Conservation (phyloP, 345 rosid genomes). For the Punica granatum region DNA sequence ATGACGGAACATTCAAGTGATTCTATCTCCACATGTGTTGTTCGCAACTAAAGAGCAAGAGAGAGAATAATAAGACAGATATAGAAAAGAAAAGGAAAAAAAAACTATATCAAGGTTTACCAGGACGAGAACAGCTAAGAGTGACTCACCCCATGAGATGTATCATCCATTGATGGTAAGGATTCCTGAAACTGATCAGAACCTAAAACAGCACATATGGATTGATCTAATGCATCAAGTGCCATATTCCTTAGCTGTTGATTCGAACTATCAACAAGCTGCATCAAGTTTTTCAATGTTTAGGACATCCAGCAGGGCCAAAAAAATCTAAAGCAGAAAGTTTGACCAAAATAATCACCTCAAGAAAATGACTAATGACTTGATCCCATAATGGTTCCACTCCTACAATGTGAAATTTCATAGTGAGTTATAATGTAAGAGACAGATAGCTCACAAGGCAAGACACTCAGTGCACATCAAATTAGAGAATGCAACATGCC, state of each 20-base stretch:
- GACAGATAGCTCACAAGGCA: not conserved
- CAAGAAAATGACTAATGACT: constrained; percentile 83
- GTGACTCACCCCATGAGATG: constrained; percentile 51
- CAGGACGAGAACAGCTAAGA: constrained; percentile 10
- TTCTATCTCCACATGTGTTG: constrained; percentile 38
- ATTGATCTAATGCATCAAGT: constrained; percentile 89
- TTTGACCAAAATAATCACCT: constrained; percentile 38
- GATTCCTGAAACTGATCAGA: constrained; percentile 66
- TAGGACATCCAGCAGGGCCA: constrained; percentile 15
- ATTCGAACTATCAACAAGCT: constrained; percentile 87
- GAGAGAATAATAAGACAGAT: constrained; percentile 1
- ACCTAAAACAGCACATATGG: constrained; percentile 88
- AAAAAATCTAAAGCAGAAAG: constrained; percentile 16
- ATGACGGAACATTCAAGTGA: constrained; percentile 77
- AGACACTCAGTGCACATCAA: not conserved
- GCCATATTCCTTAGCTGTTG: constrained; percentile 77
- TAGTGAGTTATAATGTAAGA: not conserved
- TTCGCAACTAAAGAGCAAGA: constrained; percentile 39
- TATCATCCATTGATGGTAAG: constrained; percentile 30
- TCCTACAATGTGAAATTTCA: constrained; percentile 36
- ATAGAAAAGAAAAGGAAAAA: too few species aligned
- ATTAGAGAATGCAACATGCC: not conserved
- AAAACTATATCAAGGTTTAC: constrained; percentile 3
- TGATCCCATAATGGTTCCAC: constrained; percentile 93
- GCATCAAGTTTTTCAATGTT: constrained; percentile 34